Conservation (phyloP, 2,329 filamentous ascomycete species). For the Meredithiella fracta region DNA sequence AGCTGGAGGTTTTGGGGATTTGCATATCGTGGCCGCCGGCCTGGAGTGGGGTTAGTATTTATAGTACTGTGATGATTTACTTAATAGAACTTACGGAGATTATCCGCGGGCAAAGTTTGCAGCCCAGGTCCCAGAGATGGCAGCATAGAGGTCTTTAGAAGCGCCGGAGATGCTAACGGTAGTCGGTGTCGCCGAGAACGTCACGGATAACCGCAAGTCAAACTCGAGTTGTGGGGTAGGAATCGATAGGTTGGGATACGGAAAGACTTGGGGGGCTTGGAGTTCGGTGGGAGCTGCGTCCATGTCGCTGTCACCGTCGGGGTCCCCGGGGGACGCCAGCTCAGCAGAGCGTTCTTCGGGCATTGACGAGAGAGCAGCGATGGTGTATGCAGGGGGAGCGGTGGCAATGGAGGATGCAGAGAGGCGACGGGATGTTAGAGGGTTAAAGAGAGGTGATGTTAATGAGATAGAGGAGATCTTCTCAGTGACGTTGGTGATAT, state of each 20-base stretch:
- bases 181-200: constrained; percentile 7
- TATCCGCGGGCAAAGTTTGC: constrained; percentile 32
- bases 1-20: not conserved
- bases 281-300: not conserved
- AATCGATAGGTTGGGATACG: constrained; percentile 27
- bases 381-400: not conserved
- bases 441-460: not conserved
- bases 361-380: not conserved
- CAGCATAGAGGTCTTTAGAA: constrained; percentile 31
- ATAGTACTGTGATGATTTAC: constrained; percentile 16
- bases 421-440: not conserved
- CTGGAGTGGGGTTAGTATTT: constrained; percentile 16
- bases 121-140: constrained; percentile 31
- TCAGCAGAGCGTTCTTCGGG: not conserved
- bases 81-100: constrained; percentile 27
- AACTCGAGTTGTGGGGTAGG: constrained; percentile 31
- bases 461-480: constrained; percentile 1
- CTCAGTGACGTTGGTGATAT: not conserved
- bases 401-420: not conserved
- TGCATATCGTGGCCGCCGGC: constrained; percentile 27
- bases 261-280: constrained; percentile 18
- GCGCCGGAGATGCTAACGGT: not conserved
- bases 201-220: constrained; percentile 34
- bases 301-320: not conserved
- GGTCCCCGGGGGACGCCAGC: not conserved